Evolutionary conservation across 495 filamentous ascomycete species (phyloP).

Genomic region (Podospora pseudopauciseta): DNA sequence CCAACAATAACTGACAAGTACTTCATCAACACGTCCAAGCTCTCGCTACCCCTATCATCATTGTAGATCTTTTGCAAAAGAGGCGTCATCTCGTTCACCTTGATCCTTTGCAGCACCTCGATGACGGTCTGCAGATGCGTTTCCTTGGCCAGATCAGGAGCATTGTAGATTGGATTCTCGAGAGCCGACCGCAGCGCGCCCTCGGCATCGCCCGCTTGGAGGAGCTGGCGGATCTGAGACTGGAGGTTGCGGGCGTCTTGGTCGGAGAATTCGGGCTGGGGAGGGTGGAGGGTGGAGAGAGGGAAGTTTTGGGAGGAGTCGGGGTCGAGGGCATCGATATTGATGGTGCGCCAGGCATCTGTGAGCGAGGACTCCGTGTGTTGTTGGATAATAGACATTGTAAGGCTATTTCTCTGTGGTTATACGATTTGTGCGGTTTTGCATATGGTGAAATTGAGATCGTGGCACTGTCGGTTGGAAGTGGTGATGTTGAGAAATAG

Average conservation of each 20-base stretch:
- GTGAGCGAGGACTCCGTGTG: constrained; percentile 47
- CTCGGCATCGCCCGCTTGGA: constrained; percentile 79
- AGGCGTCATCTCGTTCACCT: constrained; percentile 83
- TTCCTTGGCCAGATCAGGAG: constrained; percentile 67
- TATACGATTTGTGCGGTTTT: background rate
- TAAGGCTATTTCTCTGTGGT: constrained; percentile 8
- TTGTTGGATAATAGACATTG: constrained; percentile 58
- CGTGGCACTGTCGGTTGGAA: background rate
- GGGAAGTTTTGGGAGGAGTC: constrained; percentile 86
- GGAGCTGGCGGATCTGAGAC: constrained; percentile 75
- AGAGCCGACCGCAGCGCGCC: constrained; percentile 75
- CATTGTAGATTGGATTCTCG: constrained; percentile 59
- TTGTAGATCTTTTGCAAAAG: constrained; percentile 72
- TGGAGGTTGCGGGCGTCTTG: constrained; percentile 69
- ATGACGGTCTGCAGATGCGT: constrained; percentile 74
- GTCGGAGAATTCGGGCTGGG: constrained; percentile 62
- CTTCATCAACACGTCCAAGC: constrained; percentile 71
- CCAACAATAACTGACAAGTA: constrained; percentile 55
- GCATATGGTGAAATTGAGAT: background rate
- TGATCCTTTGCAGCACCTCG: constrained; percentile 86
- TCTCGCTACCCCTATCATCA: constrained; percentile 67
- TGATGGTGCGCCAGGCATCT: constrained; percentile 84
- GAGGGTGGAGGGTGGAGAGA: constrained; percentile 69
- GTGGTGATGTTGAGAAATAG: background rate
- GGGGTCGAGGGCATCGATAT: constrained; percentile 85